Percentiles rank a stretch among this genome's conserved stretches.
These are phyloP conservation scores for Nannochloropsis salina DNA, from an alignment of 108 stramenopile species.

Conservation along the genomic window DNA sequence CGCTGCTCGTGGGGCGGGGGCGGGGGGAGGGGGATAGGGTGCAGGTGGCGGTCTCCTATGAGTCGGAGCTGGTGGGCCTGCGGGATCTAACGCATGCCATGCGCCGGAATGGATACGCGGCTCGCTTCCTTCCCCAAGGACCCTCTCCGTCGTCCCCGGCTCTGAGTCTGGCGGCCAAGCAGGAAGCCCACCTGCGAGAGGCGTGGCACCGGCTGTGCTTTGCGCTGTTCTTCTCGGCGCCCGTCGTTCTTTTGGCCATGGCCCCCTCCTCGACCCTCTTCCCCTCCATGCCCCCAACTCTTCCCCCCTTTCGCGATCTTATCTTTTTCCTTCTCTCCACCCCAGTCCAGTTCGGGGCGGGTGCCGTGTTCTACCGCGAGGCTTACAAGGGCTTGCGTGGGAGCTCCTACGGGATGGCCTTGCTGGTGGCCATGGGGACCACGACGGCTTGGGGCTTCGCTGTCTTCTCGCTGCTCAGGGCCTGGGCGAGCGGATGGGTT, in stretches of 20 bases:
- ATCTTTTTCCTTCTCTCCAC: constrained; percentile 53
- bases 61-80: background rate
- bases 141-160: background rate
- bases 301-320: background rate
- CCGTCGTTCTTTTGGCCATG: background rate
- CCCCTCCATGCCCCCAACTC: background rate
- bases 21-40: background rate
- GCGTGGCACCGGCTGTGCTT: background rate
- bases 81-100: background rate
- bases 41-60: background rate
- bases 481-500: background rate
- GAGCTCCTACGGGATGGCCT: constrained; percentile 84
- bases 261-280: background rate
- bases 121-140: background rate
- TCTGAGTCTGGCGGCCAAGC: background rate
- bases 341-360: constrained; percentile 80
- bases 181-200: background rate
- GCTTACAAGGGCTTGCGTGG: constrained; percentile 64
- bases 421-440: constrained; percentile 84
- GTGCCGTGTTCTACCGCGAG: constrained; percentile 69
- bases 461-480: background rate
- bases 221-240: background rate
- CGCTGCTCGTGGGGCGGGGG: background rate
- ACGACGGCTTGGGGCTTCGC: constrained; percentile 25
- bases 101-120: background rate